Evolutionary conservation across 1,139 yeast species (phyloP), one percentile per base, ranked within the genome.

Genomic region (Pichia sp.): DNA sequence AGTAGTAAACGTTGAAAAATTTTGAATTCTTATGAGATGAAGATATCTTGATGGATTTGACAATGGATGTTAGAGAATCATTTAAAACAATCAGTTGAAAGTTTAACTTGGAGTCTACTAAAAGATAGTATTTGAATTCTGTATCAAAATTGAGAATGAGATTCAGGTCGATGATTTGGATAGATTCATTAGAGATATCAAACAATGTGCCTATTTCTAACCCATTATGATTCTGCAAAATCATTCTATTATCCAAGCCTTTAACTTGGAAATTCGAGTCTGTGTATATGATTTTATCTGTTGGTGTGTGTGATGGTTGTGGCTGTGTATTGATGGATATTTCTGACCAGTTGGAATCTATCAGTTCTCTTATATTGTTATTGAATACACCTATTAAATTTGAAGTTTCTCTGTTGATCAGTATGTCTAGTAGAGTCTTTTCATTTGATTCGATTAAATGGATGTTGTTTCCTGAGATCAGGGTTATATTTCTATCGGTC

Each of bases 401-500:
- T 4, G 42, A 11, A 11, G 19, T 27, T 38, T 38, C 12, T 34
- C 18, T 4, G 45, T 40, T 17, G 15, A 21, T 12, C 10, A 42
- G 28, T 14, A 45, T 33, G 18, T 45, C 38, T 31, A 35, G 36
- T 22, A 12, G 22, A 10, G 9, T 24, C 10, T 10, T 12, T 31
- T 27, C 20, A 27, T 15, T 15, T 12, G 49, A 37, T 12, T 49
- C 46, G 24, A 54, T 37, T n/a, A 56, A 21, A 24, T 50, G 52
- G 17, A 58, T 57, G 34, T 53, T 53, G 4, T 54, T 58, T 19
- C 47, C 50, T 9, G 48, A 40, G 0, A 59, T 52, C 2, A 41
- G 24, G 55, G 58, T 54, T 14, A 52, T 24, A n/a, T 53, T 53
- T 10, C 55, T 45, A 35, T 52, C 52, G n/a, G 50, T 39, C 57